Base-by-base conservation (phyloP, 805 yeast species). In the Kurtzmaniella fragi region DNA sequence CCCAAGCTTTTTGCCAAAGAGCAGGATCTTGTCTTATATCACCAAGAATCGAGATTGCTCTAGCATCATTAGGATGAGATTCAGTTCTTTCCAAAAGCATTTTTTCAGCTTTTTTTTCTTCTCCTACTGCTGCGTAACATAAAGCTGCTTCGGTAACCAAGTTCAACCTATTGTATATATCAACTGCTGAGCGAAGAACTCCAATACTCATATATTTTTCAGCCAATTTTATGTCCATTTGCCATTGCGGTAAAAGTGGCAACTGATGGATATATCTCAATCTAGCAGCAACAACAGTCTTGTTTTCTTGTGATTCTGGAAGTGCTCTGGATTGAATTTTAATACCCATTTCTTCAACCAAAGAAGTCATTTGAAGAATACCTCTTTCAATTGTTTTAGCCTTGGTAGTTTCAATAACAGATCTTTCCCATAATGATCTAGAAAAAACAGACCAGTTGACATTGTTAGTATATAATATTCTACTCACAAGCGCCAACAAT, bases 331-430 rank as follows among this genome's bases (percentile, higher is more conserved):
- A 64, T 39, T 71, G 68, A 37, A 83, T 77, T 41, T 80, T 75
- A 41, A 81, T 72, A 2, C 91, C 95, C 17, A 88, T 67, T 57
- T 90, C 96, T 54, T 89, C 96, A 20, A 90, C 93, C 32, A 93
- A 67, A 3, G 95, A 82, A 39, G 90, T 91, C 82, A 93, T 81
- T 61, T 93, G 99, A 37, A 93, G 68, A 4, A 90, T 80, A 37
- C 98, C 98, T 57, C 99, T 75, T 62, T 93, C 98, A 17, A 91
- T 82, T 1, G 97, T 91, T 55, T 84, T 81, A 1, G 95, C 79
- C 47, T 80, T 81, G 36, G 73, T 71, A 0, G 95, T 77, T 57
- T 93, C 99, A 28, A 90, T 66, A 15, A 85, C 51, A 6, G 96
- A 87, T 57, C 98, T 77, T 53, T 83, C 85, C 96, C 97, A 93